Evolutionary conservation across 202 grass and related monocot genomes (phyloP).

Genomic region (Cymbopogon flexuosus): DNA sequence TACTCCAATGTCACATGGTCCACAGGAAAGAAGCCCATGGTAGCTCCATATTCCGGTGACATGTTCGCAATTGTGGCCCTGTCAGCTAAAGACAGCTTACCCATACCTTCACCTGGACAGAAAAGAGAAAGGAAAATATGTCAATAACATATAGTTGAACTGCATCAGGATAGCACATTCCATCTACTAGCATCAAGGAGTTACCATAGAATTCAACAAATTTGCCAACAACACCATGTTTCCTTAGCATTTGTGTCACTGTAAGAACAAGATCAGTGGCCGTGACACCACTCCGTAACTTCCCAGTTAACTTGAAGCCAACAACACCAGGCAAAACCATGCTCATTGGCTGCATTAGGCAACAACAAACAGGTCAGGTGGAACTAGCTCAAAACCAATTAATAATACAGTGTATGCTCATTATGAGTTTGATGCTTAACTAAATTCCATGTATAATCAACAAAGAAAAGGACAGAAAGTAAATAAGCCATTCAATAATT

Average conservation of each 20-base stretch:
- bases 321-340: slow-evolving; percentile 98
- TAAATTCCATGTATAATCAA: neutral
- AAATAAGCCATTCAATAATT: neutral
- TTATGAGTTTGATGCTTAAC: neutral
- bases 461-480: neutral
- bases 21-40: slow-evolving; percentile 99
- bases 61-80: slow-evolving; percentile 97
- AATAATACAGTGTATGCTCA: slow-evolving; percentile 1
- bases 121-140: neutral
- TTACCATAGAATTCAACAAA: slow-evolving; percentile 95
- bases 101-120: slow-evolving; percentile 83
- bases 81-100: slow-evolving; percentile 77
- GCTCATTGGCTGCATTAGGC: slow-evolving; percentile 77
- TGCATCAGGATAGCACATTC: slow-evolving; percentile 3
- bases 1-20: slow-evolving; percentile 87
- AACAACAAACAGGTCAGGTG: slow-evolving; percentile 20
- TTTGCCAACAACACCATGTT: slow-evolving; percentile 94
- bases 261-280: slow-evolving; percentile 94
- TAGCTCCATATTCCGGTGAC: slow-evolving; percentile 97
- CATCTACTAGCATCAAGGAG: slow-evolving; percentile 11
- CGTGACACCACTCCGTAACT: slow-evolving; percentile 66
- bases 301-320: slow-evolving; percentile 84
- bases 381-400: neutral
- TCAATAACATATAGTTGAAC: neutral
- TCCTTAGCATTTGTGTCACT: slow-evolving; percentile 93